Evolutionary conservation across 306 rosid species (phyloP), one percentile per base, ranked within the genome.

Genomic region (Gynostemma pentaphyllum): DNA sequence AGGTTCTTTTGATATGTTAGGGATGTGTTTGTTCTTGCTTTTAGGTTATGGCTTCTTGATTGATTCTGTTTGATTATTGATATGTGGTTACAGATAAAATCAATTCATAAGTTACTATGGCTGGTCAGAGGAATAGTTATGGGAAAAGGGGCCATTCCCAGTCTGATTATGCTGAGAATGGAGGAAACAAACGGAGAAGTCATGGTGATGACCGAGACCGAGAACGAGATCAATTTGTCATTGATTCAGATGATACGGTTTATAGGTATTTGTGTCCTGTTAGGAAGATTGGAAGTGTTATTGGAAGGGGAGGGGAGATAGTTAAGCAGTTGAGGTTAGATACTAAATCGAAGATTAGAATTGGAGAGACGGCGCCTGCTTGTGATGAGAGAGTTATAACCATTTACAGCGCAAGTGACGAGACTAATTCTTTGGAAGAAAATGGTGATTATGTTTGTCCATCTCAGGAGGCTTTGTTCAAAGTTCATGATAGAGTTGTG

Each of bases 301-400:
- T 94, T 74, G 99, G 99, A 23, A 79, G 97, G 74, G 97, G 99
- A 75, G 99, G 99, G 34, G 99, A 94, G 83, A 94, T 94, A 70
- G 95, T 94, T 60, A 88, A 89, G 94, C 99, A 94, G 71, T 60
- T 94, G 23, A 82, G 99, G 78, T 26, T 68, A 18, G 97, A 88
- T 74, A 94, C 99, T 1, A 86, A 84, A 66, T 73, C 95, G 8
- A 94, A 88, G 87, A 86, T 94, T 61, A 77, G 99, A 74, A 94
- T 94, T 75, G 95, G 96, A 41, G 97, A 94, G 66, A 82, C 88
- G n/a, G 89, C 86, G 29, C 85, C 87, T 0, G 95, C 97, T 26
- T 75, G 85, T 21, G 97, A 88, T 0, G 99, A 94, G 81, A 87
- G 99, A 6, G 88, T 94, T 15, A 72, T 94, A 52, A 88, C 95